Base-by-base conservation (phyloP, 805 yeast genomes). In the Tanozyma kutaoensis region DNA sequence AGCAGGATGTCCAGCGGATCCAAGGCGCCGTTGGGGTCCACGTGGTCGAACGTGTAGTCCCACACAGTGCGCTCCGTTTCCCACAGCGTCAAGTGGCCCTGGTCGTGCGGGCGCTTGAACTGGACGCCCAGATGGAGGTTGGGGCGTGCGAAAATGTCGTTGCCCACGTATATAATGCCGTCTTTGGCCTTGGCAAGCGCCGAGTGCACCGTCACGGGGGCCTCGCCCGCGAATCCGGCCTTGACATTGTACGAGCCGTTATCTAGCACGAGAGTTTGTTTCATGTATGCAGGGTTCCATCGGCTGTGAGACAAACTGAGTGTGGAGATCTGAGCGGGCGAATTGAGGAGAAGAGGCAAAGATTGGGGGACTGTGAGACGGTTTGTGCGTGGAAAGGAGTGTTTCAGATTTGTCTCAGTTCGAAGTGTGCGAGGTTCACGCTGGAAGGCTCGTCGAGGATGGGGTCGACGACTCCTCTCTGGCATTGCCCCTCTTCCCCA, bases 1-100 rank as follows among this genome's bases (percentile, higher is more conserved):
- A 91, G 56, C 30, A 77, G 72, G 3, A 69, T 55, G 1, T 69
- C 76, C 24, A 43, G 55, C 9, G 63, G 40, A 27, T 66, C 62
- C 24, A 67, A 30, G 19, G 37, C 43, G 22, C 29, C 58, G 51
- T 22, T 57, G 55, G 37, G 60, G 52, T 39, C 62, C 66, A 45
- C 28, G 16, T 37, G 33, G 31, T 46, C 50, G 14, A 84, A 62
- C 5, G 76, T 65, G 37, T 77, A 72, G 48, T 91, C 97, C 98
- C 97, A 91, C 2, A 91, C 66, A 14, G 77, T 76, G 41, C 77
- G 78, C 45, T 91, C 85, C 2, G 80, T 55, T 36, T 82, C 94
- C 98, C 97, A 91, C 21, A 88, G 81, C 1, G 76, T 72, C 27
- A 91, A 55, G 38, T 86, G 93, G 27, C 96, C 96, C 38, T 76